These are phyloP conservation scores for Claviceps capensis DNA, from an alignment of 2,329 filamentous ascomycete genomes.

Conservation along the genomic window DNA sequence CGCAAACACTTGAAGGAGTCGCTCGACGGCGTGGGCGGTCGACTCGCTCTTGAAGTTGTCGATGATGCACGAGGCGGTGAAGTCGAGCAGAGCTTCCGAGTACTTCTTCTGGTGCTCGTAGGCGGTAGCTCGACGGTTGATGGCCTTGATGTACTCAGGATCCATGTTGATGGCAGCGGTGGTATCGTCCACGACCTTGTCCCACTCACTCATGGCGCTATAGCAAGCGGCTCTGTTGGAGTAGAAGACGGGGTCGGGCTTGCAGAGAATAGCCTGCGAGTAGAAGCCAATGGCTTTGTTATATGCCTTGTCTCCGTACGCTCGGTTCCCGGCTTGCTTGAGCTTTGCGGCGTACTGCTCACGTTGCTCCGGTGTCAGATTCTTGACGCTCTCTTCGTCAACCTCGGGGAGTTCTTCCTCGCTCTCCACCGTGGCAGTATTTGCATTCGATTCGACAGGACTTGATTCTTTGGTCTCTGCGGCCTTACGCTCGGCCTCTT, in stretches of 20 bases:
- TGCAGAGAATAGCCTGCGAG: conserved; percentile 90
- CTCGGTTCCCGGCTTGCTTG: conserved; percentile 92
- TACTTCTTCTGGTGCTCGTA: conserved; percentile 88
- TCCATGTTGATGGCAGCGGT: conserved; percentile 89
- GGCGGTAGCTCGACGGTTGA: conserved; percentile 91
- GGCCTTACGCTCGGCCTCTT: conserved; percentile 56
- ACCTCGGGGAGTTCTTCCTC: conserved; percentile 59
- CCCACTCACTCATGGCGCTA: conserved; percentile 85
- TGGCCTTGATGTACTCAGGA: conserved; percentile 89
- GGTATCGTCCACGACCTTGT: conserved; percentile 93
- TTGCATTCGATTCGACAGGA: conserved; percentile 26
- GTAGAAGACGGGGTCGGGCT: conserved; percentile 95
- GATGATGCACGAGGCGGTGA: conserved; percentile 97
- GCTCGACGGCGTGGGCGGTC: conserved; percentile 80
- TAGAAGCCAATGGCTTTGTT: conserved; percentile 89
- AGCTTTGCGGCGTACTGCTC: conserved; percentile 81
- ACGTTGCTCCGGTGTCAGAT: conserved; percentile 49
- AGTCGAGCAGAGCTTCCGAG: conserved; percentile 91
- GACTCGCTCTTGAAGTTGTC: conserved; percentile 89
- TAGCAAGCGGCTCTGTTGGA: conserved; percentile 97
- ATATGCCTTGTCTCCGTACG: conserved; percentile 89
- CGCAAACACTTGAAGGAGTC: conserved; percentile 90
- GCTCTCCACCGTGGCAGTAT: conserved; percentile 38
- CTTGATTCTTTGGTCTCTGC: conserved; percentile 27
- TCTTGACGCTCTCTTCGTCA: conserved; percentile 40